These are phyloP conservation scores for Calonectria pteridis DNA, from an alignment of 2,329 filamentous ascomycete genomes.

Conservation along the genomic window DNA sequence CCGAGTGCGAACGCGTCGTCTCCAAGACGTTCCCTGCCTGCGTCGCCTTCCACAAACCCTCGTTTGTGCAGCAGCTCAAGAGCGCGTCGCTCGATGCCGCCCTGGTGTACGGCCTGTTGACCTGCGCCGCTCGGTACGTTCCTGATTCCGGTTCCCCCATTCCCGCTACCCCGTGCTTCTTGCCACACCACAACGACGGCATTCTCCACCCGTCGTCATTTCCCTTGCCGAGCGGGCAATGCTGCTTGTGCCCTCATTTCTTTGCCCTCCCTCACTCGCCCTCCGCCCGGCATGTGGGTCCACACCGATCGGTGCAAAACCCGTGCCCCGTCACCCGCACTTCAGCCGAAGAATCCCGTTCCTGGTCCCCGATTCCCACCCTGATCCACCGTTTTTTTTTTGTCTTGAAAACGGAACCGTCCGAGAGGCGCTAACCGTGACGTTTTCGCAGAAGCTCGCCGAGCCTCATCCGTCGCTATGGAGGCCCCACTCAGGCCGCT, in stretches of 20 bases:
- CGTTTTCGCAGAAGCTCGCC: constrained; percentile 63
- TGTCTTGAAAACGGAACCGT: constrained; percentile 15
- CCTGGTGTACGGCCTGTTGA: constrained; percentile 69
- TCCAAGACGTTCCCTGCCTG: constrained; percentile 72
- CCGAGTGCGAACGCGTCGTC: constrained; percentile 72
- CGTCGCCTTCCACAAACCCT: constrained; percentile 73
- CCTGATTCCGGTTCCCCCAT: constrained; percentile 28
- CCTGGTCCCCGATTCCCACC: constrained; percentile 19
- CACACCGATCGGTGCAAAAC: constrained; percentile 40
- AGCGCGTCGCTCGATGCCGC: constrained; percentile 66
- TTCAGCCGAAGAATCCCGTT: constrained; percentile 40
- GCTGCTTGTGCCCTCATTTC: constrained; percentile 37
- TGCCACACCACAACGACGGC: not conserved
- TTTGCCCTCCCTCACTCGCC: constrained; percentile 35
- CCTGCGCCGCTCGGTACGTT: constrained; percentile 69
- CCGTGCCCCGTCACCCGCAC: constrained; percentile 32
- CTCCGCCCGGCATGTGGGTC: constrained; percentile 40
- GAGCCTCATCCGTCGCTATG: constrained; percentile 69
- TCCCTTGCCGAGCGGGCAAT: constrained; percentile 18
- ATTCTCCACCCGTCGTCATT: constrained; percentile 23
- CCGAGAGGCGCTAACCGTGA: not conserved
- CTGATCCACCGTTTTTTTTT: constrained; percentile 11
- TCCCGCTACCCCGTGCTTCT: constrained; percentile 38
- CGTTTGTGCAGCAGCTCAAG: constrained; percentile 72
- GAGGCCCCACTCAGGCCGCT: constrained; percentile 66